phyloP scores from a whole-genome alignment of 2,329 filamentous ascomycete genomes.

The Metarhizium brunneum region DNA sequence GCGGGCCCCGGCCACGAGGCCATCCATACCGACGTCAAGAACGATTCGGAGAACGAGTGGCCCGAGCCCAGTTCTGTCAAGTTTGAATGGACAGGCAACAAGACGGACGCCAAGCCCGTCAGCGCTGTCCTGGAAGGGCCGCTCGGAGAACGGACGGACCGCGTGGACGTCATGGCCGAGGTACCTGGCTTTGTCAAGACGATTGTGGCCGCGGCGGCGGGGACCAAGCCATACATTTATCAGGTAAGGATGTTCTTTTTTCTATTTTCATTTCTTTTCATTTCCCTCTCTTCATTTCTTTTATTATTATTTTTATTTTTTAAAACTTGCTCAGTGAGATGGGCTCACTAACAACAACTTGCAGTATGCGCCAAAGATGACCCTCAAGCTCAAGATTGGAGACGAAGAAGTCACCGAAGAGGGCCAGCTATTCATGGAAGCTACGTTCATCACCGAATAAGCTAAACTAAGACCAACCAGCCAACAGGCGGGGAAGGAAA shows the following conservation, averaged over 20 bases:
- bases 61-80: conserved; percentile 70
- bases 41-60: conserved; percentile 77
- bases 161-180: conserved; percentile 90
- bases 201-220: conserved; percentile 78
- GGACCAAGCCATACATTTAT: conserved; percentile 96
- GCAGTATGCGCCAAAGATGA: conserved; percentile 63
- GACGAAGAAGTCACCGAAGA: conserved; percentile 71
- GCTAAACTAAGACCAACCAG: not conserved
- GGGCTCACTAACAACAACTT: not conserved
- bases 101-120: conserved; percentile 65
- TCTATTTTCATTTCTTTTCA: not conserved
- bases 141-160: conserved; percentile 62
- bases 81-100: conserved; percentile 70
- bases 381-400: conserved; percentile 76
- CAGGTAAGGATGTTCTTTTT: conserved; percentile 49
- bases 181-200: conserved; percentile 93
- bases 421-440: conserved; percentile 75
- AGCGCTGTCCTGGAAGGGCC: conserved; percentile 59
- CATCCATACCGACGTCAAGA: conserved; percentile 58
- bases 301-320: not conserved
- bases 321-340: not conserved
- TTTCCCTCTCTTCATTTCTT: not conserved
- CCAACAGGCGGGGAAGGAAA: not conserved
- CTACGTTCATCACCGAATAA: conserved; percentile 81
- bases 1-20: conserved; percentile 58